Conservation (phyloP, 345 rosid genomes). For the Aquilaria malaccensis region DNA sequence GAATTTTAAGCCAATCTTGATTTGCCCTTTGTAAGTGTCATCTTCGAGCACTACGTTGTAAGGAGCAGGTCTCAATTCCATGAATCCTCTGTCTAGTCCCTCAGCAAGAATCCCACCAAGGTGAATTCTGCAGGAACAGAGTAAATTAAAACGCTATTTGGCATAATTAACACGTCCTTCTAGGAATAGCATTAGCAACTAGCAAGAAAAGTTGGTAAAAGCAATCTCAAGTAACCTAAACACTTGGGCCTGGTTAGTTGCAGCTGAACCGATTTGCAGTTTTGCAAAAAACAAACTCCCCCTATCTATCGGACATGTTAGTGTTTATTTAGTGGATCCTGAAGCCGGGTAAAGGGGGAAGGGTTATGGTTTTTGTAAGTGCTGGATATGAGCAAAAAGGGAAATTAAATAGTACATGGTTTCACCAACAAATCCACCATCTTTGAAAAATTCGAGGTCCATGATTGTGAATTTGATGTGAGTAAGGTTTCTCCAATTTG, state of each 20-base stretch:
- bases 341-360: no score
- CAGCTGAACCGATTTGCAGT: no score
- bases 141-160: no score
- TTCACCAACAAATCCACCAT: conserved; percentile 68
- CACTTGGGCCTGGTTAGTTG: no score
- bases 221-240: no score
- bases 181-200: no score
- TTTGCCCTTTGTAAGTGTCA: conserved; percentile 57
- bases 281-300: no score
- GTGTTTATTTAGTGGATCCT: no score
- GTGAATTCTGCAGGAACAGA: conserved; percentile 36
- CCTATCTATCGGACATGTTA: no score
- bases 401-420: conserved; percentile 38
- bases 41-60: conserved; percentile 76
- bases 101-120: conserved; percentile 65
- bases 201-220: no score
- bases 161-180: no score
- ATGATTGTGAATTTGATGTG: conserved; percentile 61
- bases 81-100: conserved; percentile 44
- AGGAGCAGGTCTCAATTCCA: conserved; percentile 52
- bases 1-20: conserved; percentile 66
- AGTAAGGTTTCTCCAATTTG: conserved; percentile 43
- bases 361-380: not conserved
- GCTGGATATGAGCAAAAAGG: not conserved
- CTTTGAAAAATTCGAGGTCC: conserved; percentile 47